A percentile compares a stretch with the other conserved stretches of the same genome.
Evolutionary conservation across 768 basidiomycete genomes (phyloP).

Genomic region (Infundibulicybe gibba): DNA sequence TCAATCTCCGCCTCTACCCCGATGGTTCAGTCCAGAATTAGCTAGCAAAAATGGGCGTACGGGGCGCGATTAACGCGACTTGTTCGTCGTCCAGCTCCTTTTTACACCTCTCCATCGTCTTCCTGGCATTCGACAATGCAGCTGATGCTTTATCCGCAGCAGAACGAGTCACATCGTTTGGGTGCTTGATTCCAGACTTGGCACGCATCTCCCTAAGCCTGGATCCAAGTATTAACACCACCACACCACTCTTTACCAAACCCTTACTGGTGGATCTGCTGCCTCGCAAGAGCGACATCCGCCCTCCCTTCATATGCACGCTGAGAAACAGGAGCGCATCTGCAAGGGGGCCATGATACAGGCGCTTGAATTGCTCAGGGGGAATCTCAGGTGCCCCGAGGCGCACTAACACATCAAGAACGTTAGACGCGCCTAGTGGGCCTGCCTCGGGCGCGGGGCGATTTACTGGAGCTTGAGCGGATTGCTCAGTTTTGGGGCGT

Average conservation of each 20-base stretch:
- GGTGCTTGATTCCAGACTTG: conserved; percentile 2
- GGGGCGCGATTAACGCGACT: conserved; percentile 4
- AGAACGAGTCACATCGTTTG: conserved; percentile 3
- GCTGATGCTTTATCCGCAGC: conserved; percentile 2
- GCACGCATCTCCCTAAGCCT: conserved; percentile 6
- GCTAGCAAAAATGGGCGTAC: neutral
- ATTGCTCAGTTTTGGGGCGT: neutral
- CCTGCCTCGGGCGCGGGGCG: neutral
- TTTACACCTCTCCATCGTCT: conserved; percentile 1
- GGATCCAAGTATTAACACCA: neutral
- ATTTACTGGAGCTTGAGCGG: neutral
- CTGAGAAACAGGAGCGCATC: conserved; percentile 12
- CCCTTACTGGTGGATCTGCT: conserved; percentile 11
- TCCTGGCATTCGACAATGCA: conserved; percentile 1
- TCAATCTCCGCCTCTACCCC: conserved; percentile 2
- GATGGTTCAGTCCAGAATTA: neutral
- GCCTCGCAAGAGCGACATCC: conserved; percentile 7
- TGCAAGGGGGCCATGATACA: conserved; percentile 12
- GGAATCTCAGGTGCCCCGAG: conserved; percentile 12
- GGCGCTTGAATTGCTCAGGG: conserved; percentile 11
- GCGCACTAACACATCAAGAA: conserved; percentile 4
- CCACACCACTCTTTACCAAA: neutral
- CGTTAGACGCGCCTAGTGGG: neutral
- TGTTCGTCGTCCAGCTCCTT: conserved; percentile 10
- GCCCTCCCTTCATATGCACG: conserved; percentile 11